Evolutionary conservation across 1,139 yeast genomes (phyloP).

Genomic region (Hyphopichia wangnamkhiaoensis): DNA sequence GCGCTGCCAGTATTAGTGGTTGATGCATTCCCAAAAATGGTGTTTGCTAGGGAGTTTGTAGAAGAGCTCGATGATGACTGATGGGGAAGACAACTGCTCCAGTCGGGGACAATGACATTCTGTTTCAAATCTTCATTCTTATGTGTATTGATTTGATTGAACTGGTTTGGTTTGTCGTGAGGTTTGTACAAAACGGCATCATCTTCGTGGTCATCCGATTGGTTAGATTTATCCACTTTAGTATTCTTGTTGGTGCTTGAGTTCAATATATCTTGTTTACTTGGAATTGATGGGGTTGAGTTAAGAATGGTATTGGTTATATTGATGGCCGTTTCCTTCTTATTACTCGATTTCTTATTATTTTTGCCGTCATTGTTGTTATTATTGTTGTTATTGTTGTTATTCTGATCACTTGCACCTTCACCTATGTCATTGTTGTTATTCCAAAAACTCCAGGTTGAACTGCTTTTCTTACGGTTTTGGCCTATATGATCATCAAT

Average conservation of each 20-base stretch:
- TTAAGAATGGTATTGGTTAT: conserved; percentile 36
- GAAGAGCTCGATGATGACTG: conserved; percentile 19
- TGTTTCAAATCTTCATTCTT: conserved; percentile 45
- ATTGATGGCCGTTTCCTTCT: conserved; percentile 10
- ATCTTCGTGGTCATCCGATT: conserved; percentile 21
- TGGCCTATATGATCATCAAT: conserved; percentile 33
- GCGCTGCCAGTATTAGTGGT: conserved; percentile 23
- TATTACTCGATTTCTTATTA: conserved; percentile 10
- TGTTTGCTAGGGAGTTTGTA: conserved; percentile 8
- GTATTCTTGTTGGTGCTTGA: conserved; percentile 47
- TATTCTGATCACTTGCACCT: conserved; percentile 6
- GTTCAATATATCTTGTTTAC: conserved; percentile 16
- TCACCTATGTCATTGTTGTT: conserved; percentile 9
- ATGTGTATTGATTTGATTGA: conserved; percentile 46
- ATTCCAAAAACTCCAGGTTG: conserved; percentile 44
- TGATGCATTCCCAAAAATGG: conserved; percentile 28
- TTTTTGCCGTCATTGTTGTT: conserved; percentile 11
- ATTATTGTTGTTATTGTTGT: conserved; percentile 7
- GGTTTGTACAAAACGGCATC: conserved; percentile 52
- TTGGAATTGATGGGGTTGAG: conserved; percentile 32
- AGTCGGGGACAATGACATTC: conserved; percentile 45
- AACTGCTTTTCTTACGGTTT: conserved; percentile 27
- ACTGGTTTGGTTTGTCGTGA: conserved; percentile 43
- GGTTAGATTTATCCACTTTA: conserved; percentile 49
- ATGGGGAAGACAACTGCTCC: conserved; percentile 41